Conservation (phyloP, 2,329 filamentous ascomycete genomes). For the Lizonia empirigonia region DNA sequence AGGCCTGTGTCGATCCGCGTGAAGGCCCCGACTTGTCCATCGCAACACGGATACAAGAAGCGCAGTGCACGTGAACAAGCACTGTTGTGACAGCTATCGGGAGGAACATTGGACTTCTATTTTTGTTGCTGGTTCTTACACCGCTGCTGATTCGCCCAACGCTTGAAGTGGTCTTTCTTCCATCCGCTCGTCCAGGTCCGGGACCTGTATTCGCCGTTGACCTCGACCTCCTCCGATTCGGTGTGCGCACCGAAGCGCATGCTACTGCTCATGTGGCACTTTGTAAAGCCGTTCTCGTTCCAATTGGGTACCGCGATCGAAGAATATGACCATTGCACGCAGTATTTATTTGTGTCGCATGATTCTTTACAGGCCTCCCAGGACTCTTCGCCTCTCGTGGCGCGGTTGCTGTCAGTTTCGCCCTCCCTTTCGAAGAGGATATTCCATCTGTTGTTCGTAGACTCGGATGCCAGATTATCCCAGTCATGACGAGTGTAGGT, state of each 20-base stretch:
- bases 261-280: constrained; percentile 42
- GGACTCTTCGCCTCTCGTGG: constrained; percentile 30
- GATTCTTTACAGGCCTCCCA: constrained; percentile 38
- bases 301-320: constrained; percentile 32
- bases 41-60: not conserved
- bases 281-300: constrained; percentile 42
- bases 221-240: constrained; percentile 18
- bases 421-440: constrained; percentile 36
- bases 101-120: not conserved
- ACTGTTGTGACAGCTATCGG: not conserved
- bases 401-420: constrained; percentile 22
- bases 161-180: constrained; percentile 35
- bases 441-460: constrained; percentile 39
- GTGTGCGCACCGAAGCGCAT: constrained; percentile 33
- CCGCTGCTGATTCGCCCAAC: constrained; percentile 36
- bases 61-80: not conserved
- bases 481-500: constrained; percentile 35
- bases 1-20: not conserved
- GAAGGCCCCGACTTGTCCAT: not conserved
- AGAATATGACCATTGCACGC: constrained; percentile 45
- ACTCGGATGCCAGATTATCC: constrained; percentile 42
- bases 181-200: constrained; percentile 40
- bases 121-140: constrained; percentile 32
- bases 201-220: constrained; percentile 18
- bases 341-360: constrained; percentile 35